Conservation (phyloP, 2,329 filamentous ascomycete genomes). For the Pseudocercospora eumusae region DNA sequence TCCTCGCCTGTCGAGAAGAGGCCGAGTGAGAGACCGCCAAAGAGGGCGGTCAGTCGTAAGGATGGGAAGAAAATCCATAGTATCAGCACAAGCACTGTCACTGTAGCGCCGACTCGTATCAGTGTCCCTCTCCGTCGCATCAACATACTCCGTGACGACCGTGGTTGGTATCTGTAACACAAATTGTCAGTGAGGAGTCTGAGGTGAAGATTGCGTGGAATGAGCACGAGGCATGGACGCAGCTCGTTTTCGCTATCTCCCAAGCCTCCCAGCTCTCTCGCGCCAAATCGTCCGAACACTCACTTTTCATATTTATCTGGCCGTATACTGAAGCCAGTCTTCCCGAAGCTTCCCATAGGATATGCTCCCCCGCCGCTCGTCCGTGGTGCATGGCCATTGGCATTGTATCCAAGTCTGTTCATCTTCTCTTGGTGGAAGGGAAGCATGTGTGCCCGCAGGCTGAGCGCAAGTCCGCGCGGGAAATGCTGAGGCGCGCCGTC, state of each 20-base stretch:
- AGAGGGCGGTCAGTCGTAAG: slow-evolving; percentile 60
- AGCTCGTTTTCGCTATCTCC: not conserved
- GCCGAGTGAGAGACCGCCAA: slow-evolving; percentile 66
- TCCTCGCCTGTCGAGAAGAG: slow-evolving; percentile 64
- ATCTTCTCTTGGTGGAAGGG: slow-evolving; percentile 62
- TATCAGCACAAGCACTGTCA: slow-evolving; percentile 60
- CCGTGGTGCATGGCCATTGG: slow-evolving; percentile 63
- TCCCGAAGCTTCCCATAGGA: slow-evolving; percentile 43
- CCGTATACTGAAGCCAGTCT: slow-evolving; percentile 72
- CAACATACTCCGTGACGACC: slow-evolving; percentile 67
- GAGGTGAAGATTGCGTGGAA: not conserved
- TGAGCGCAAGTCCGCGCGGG: slow-evolving; percentile 11
- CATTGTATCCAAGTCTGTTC: slow-evolving; percentile 77
- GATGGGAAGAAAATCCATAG: slow-evolving; percentile 75
- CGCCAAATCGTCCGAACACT: slow-evolving; percentile 6
- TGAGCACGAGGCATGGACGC: not conserved
- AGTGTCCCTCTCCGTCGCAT: slow-evolving; percentile 74
- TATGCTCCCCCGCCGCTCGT: slow-evolving; percentile 47
- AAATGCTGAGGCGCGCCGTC: not conserved
- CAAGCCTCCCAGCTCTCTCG: not conserved
- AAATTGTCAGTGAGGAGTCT: not conserved
- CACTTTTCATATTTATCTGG: slow-evolving; percentile 72
- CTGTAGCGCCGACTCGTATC: slow-evolving; percentile 62
- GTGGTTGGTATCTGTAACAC: slow-evolving; percentile 73
- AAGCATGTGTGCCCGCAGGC: slow-evolving; percentile 51